A percentile compares a stretch with the other conserved stretches of the same genome.
Evolutionary conservation across 768 basidiomycete genomes (phyloP).

Genomic region (Tricholoma sp.): DNA sequence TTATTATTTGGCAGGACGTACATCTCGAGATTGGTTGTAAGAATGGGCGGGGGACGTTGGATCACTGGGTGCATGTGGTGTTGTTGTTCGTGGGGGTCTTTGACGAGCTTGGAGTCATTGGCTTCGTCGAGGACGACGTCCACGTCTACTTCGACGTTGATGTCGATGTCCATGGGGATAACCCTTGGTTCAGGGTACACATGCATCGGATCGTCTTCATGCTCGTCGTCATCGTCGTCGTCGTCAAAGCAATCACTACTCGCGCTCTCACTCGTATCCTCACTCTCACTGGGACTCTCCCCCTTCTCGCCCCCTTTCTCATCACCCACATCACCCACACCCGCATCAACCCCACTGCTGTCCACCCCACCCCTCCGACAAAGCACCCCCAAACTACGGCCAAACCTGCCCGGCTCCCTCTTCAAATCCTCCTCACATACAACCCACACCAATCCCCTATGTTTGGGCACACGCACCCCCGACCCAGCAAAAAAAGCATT

Average conservation of each 20-base stretch:
- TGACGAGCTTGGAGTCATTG: slow-evolving; percentile 20
- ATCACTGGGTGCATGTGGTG: slow-evolving; percentile 55
- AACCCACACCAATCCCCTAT: slow-evolving; percentile 82
- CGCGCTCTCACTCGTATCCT: slow-evolving; percentile 11
- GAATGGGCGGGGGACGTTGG: slow-evolving; percentile 23
- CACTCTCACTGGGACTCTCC: slow-evolving; percentile 17
- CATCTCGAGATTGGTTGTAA: slow-evolving; percentile 6
- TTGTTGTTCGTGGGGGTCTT: slow-evolving; percentile 22
- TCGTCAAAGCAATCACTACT: slow-evolving; percentile 17
- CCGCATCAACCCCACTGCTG: neutral
- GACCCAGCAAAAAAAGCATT: slow-evolving; percentile 62
- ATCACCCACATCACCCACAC: neutral
- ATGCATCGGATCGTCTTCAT: slow-evolving; percentile 4
- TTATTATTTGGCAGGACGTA: too few species aligned
- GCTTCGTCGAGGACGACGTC: neutral
- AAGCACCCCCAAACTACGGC: slow-evolving; percentile 22
- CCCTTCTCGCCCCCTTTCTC: neutral
- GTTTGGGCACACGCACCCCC: slow-evolving; percentile 29
- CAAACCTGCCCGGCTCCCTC: slow-evolving; percentile 14
- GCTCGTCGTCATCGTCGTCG: slow-evolving; percentile 16
- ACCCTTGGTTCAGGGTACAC: slow-evolving; percentile 2
- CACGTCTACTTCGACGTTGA: slow-evolving; percentile 8
- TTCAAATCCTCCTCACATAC: slow-evolving; percentile 67
- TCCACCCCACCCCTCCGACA: slow-evolving; percentile 18
- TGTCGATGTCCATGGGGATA: slow-evolving; percentile 17